Percentiles rank a stretch among this genome's conserved stretches.
phyloP scores from a whole-genome alignment of 2,329 filamentous ascomycete genomes.

The Sporothrix protearum region DNA sequence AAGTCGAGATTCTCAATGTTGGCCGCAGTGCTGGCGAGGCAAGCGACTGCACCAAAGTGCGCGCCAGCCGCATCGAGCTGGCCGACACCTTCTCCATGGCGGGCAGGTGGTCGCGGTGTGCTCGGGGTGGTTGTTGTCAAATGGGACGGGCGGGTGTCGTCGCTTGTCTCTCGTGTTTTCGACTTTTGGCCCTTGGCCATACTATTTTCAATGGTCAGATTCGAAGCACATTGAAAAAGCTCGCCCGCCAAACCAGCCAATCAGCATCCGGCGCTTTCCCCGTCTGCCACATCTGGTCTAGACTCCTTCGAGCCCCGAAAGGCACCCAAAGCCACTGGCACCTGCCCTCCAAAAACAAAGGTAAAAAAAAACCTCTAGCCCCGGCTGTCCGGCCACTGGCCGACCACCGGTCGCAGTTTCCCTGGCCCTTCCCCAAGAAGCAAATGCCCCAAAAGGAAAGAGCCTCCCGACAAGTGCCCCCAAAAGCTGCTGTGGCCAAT shows the following conservation, averaged over 20 bases:
- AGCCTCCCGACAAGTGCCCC: neutral
- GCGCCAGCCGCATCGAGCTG: constrained; percentile 43
- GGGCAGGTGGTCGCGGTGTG: neutral
- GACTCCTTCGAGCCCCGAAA: neutral
- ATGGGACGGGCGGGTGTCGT: neutral
- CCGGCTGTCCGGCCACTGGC: constrained; percentile 22
- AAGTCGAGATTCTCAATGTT: neutral
- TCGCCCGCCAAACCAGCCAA: constrained; percentile 8
- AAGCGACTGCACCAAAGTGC: constrained; percentile 39
- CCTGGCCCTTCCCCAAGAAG: neutral
- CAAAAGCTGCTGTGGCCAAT: constrained; percentile 19
- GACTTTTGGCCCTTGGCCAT: neutral
- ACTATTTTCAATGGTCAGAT: neutral
- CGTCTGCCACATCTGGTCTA: neutral
- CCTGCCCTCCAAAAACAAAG: constrained; percentile 2
- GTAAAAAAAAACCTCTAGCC: neutral
- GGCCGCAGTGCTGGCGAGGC: constrained; percentile 10
- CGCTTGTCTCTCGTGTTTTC: neutral
- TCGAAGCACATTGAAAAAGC: constrained; percentile 16
- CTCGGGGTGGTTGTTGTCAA: neutral
- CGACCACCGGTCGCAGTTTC: constrained; percentile 13
- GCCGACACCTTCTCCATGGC: constrained; percentile 45
- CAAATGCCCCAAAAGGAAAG: neutral
- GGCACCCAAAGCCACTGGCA: neutral
- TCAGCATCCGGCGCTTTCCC: constrained; percentile 9